Evolutionary conservation across 2,329 filamentous ascomycete genomes (phyloP), one percentile per base, ranked within the genome.

Genomic region (Magnaporthiopsis incrustans): DNA sequence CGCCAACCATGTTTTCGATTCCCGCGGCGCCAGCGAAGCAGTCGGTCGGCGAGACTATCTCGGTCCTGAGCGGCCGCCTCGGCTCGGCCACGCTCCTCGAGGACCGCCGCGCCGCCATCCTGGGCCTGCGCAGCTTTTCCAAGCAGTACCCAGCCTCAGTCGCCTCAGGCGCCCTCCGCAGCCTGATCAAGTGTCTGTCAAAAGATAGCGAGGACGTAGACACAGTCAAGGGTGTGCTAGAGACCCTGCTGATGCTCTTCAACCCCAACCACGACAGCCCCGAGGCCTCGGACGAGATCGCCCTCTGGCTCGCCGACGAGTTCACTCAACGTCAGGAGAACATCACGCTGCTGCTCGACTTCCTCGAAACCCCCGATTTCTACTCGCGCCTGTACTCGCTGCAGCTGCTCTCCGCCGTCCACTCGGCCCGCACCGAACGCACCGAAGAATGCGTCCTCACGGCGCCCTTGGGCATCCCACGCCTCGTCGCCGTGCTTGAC

Each of bases 301-400:
- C 90, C 25, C 81, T 98, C 33, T 99, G 95, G 92, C 82, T 99
- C 65, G 95, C 95, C 63, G 95, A 99, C 77, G 94, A 98, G 76
- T 99, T 99, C 74, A 97, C 95, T 44, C 93, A 97, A 81, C 88
- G 91, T 67, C 93, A 97, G 85, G 94, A 98, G 77, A 98, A 99
- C 75, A 94, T 97, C 67, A 94, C 91, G 2, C 81, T 95, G 22
- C 84, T 99, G 30, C 85, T 99, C 66, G 90, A 95, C 73, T 90
- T 99, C 64, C 83, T 99, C 68, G 94, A 97, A 69, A 87, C 89
- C 18, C 82, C 82, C 68, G 93, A 97, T 71, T 96, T 97, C 72
- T 97, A 96, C 76, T 90, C 92, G 27, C 89, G 94, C 30, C 84
- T 98, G 0, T 98, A 98, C 77, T 90, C 91, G 5, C 79, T 99